A percentile compares a stretch with the other conserved stretches of the same genome.
These are phyloP conservation scores for Ophiostoma sp. DNA, from an alignment of 2,329 filamentous ascomycete genomes.

Conservation along the genomic window DNA sequence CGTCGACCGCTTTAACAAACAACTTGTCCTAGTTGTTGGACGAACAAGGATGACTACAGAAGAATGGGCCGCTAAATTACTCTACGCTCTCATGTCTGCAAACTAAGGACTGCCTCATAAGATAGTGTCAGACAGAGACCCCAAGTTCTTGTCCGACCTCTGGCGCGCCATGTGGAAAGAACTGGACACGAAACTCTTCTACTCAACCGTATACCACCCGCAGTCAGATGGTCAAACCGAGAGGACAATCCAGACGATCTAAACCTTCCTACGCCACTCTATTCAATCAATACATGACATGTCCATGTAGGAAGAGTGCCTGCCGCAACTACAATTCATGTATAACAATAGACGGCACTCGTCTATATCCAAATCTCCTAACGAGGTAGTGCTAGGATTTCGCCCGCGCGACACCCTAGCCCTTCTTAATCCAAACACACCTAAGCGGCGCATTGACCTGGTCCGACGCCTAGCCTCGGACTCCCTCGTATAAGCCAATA, in stretches of 20 bases:
- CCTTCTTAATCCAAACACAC: neutral
- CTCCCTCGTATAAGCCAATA: no score
- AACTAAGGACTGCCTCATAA: neutral
- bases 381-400: neutral
- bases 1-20: no score
- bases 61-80: no score
- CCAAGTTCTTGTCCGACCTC: neutral
- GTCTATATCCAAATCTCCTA: neutral
- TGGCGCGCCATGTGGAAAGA: neutral
- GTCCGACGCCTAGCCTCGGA: no score
- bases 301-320: neutral
- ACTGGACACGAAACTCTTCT: neutral
- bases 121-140: conserved; percentile 2
- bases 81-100: no score
- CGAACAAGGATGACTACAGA: no score
- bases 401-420: neutral
- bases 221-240: neutral
- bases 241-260: neutral
- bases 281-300: neutral
- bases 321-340: no score
- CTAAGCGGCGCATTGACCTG: no score
- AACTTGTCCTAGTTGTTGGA: no score
- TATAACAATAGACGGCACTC: neutral
- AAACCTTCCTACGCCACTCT: neutral
- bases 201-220: neutral